Base-by-base conservation (phyloP, 148 eudicot species). In the Cornus kousa region DNA sequence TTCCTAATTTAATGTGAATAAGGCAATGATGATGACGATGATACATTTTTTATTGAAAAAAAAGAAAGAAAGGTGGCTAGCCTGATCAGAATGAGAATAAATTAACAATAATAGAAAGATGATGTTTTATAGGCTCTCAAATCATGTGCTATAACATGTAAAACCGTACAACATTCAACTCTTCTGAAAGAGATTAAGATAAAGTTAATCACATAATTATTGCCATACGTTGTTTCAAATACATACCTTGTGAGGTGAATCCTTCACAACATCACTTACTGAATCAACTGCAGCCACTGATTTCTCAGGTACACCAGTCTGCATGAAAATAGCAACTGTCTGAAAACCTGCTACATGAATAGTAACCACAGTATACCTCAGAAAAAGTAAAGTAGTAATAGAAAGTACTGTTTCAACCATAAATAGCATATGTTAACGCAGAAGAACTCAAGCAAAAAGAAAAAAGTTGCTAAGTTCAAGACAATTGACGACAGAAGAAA, bases 271-370 rank as follows among this genome's bases (percentile, higher is more conserved):
- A 81, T 85, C 81, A 81, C 89, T 87, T 66, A 83, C 72, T 48
- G 87, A 65, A 87, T 78, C 83, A 75, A 72, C 87, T 78, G 80
- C 85, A 81, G 83, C 84, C 87, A 82, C 86, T 67, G 89, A 85
- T 85, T 83, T 92, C 80, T 86, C 91, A 75, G 79, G 80, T 80
- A 82, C 79, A 75, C 92, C 97, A 93, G 91, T 96, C 99, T 96
- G 99, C 99, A 96, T 87, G 98, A 93, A 95, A 96, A 96, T 92
- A 96, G 94, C 92, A 96, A 96, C 97, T 93, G 93, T 93, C 97
- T 93, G 98, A 96, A 95, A 96, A 93, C 98, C 98, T 93, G 99
- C 97, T 96, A 87, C 99, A 93, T 90, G 83, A 80, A 91, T 91
- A 83, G 85, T 96, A 92, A 90, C 92, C 95, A 93, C 90, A 89